Base-by-base conservation (phyloP, 192 early-diverging fungal species). In the Coemansia asiatica region DNA sequence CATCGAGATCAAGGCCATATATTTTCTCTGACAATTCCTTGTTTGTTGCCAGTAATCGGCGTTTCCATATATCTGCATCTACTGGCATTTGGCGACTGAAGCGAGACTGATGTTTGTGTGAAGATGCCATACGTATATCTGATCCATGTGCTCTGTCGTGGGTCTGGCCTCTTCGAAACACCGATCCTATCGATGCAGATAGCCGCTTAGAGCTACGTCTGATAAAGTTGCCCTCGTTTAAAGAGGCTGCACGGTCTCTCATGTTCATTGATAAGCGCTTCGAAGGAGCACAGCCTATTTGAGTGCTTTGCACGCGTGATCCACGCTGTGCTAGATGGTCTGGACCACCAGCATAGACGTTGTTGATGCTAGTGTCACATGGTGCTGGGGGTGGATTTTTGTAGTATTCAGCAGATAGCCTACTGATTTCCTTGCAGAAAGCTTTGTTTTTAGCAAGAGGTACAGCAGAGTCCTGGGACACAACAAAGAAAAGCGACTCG, bases 151-250 rank as follows among this genome's bases (percentile, higher is more conserved):
- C 9, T 2, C 16, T 44, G 25, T 35, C 66, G 19, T 27, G 16
- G 2, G 35, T 19, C 0, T 65, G 69, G 10, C 61, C 63, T 13
- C 77, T 68, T 10, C 72, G 59, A 27, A 75, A 58, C 40, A 75
- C 44, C 29, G 60, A 56, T 7, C 72, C 66, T 27, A 79, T 60
- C 8, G 77, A 68, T 25, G 57, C 26, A 0, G 77, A 74, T 4
- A 74, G 38, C 28, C 68, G 67, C 57, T 71, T 79, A 12, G 77
- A 79, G n/a, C 47, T 60, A 38, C 77, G 77, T 16, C 63, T 60
- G 31, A 75, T 10, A 61, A 75, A 47, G 33, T 56, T 50, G 2
- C 65, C 66, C 1, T 71, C 78, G 36, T 68, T 54, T 10, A 64
- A 22, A 8, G 77, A 79, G 4, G 49, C 61, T 0, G 77, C 63